Base-by-base conservation (phyloP, 371 early-diverging fungal genomes). In the Dichotomocladium elegans region DNA sequence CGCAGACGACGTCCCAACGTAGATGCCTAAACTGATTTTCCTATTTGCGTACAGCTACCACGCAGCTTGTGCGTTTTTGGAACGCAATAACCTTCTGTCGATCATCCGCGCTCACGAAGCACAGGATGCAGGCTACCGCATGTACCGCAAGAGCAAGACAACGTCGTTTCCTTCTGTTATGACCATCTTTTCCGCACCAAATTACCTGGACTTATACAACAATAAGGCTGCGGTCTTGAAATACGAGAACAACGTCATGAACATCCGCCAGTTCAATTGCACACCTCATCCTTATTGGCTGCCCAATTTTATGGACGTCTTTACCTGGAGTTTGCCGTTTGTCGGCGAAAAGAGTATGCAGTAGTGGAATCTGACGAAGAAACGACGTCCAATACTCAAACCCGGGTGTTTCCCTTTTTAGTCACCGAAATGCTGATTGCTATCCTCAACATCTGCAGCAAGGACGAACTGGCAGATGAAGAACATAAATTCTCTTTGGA, bases 31-130 rank as follows among this genome's bases (percentile, higher is more conserved):
- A 10, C 26, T 30, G 30, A 41, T 51, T 37, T 15, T 46, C 24
- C 9, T 35, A 37, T 41, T 33, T 31, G 31, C 2, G 12, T 74
- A 68, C 55, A 91, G 87, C 68, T 93, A 92, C 68, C 80, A 88
- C 41, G 96, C 96, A 9, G 93, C 90, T 2, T 93, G 92, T 53
- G 82, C 89, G 10, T 99, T 99, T 64, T 76, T 99, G 55, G 93
- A 94, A 65, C 80, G 84, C 66, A 99, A 99, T 72, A 88, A 92
- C 53, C 74, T 99, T 24, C 67, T 94, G 41, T 92, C 93, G 4
- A 86, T 99, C 51, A 95, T 99, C 53, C 86, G 99, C 52, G 99
- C 96, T 8, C 99, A 99, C 68, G 99, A 99, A 68, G 99, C 98
- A 15, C 97, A 98, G 74, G 95, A 95, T 74, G 88, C 92, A 26